These are phyloP conservation scores for Trichosporon sp. DNA, from an alignment of 1,284 basidiomycete genomes.

Conservation along the genomic window DNA sequence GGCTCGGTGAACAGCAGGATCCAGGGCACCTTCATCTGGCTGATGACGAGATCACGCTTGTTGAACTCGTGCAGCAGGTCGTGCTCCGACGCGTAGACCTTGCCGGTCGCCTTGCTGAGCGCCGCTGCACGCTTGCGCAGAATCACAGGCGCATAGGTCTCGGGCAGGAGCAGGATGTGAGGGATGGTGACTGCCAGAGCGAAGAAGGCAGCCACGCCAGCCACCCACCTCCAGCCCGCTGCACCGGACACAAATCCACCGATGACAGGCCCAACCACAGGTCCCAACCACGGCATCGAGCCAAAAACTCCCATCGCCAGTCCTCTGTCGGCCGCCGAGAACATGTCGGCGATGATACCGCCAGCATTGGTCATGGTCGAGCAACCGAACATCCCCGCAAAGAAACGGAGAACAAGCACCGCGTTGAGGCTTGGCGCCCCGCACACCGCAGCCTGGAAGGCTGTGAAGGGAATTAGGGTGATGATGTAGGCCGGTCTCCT, in stretches of 20 bases:
- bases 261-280: conserved; percentile 24
- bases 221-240: conserved; percentile 53
- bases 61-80: conserved; percentile 38
- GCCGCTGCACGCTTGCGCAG: conserved; percentile 35
- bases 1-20: conserved; percentile 61
- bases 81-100: conserved; percentile 41
- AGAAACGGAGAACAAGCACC: conserved; percentile 49
- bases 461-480: conserved; percentile 44
- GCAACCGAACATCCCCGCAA: conserved; percentile 48
- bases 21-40: conserved; percentile 45
- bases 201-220: conserved; percentile 59
- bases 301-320: conserved; percentile 54
- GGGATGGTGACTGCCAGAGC: conserved; percentile 31
- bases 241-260: conserved; percentile 10
- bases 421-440: conserved; percentile 45
- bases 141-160: conserved; percentile 47
- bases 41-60: conserved; percentile 31
- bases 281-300: conserved; percentile 43
- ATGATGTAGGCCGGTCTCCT: conserved; percentile 42
- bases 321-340: conserved; percentile 44
- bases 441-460: conserved; percentile 48
- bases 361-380: conserved; percentile 49
- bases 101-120: conserved; percentile 36
- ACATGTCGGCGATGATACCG: conserved; percentile 49
- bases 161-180: conserved; percentile 36